Evolutionary conservation across 176 grass and related monocot genomes (phyloP), one percentile per base, ranked within the genome.

Genomic region (Carex parvula): DNA sequence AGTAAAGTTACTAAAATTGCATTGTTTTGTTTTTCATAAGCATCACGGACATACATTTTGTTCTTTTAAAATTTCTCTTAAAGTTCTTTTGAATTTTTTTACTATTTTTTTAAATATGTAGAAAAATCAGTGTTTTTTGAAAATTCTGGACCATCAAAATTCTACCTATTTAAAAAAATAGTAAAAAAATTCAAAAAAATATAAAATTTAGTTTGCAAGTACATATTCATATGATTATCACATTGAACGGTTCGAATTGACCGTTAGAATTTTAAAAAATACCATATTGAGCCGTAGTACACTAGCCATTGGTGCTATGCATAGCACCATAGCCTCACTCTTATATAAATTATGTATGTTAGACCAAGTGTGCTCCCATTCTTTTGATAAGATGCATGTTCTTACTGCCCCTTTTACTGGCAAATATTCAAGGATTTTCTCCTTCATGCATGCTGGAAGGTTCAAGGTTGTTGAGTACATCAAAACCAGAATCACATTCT

Each of bases 371-470:
- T 58, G 14, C 20, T n/a, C 58, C 74, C 74, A 79, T 3, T 22
- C 20, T 30, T 52, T 79, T 52, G 74, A 79, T 35, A 79, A 30
- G 46, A 79, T 29, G 46, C 50, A 30, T 58, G 74, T 54, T 79
- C 7, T 76, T 15, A 22, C 39, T 2, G 42, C 42, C 41, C 54
- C 71, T 76, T 76, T 76, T 76, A 54, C 54, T 22, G 71, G 71
- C 71, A 76, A 26, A 76, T 76, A 53, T 48, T 53, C 20, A 53
- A 76, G 42, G 42, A 76, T 76, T 50, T 57, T 79, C 29, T 59
- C 74, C 54, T 55, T 79, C 5, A 79, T 79, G 13, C 54, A 17
- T 79, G 58, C 44, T 15, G 74, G 74, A 24, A 24, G 22, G 22
- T 24, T 24, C 22, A 26, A 79, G n/a, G 1, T 55, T 79, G 11